Base-by-base conservation (phyloP, 108 stramenopile species). In the Stephanodiscus triporus region DNA sequence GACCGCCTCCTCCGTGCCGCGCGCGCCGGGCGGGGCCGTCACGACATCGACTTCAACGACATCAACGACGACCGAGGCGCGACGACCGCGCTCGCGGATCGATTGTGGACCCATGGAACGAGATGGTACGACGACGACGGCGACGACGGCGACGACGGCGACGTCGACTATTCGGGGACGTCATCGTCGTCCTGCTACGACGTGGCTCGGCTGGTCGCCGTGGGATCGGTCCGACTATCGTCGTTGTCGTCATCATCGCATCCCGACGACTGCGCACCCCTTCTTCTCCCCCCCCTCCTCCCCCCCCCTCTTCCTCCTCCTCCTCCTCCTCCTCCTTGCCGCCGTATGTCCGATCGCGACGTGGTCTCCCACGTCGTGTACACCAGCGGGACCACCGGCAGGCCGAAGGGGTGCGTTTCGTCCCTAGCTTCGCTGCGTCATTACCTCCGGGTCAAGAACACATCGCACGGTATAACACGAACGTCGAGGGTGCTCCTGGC, bases 351-450 rank as follows among this genome's bases (percentile, higher is more conserved):
- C 45, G 38, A 34, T 6, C 37, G 24, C 14, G 23, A 65, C 16
- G 37, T 72, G 30, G 30, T 90, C 32, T 92, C 91, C 4, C 94
- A 95, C 60, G 83, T 92, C 42, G 96, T 97, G 9, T 99, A 97
- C 77, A 99, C 98, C 0, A 94, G 92, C 19, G 98, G 98, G 6
- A 97, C 97, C 17, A 97, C 97, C 10, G 98, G 98, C 8, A 63
- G 53, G 22, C 97, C 98, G 47, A 99, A 99, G 84, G 98, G 97
- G 27, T 95, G 91, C 58, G 47, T 87, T 6, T 88, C 88, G 8
- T 95, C 94, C 23, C 71, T 87, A 1, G 51, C 70, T 23, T 86
- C 94, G 2, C 55, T 95, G 43, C 72, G 68, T 19, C 56, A 84
- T 54, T 95, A 95, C 67, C 53, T 95, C 22, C 51, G 69, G 17